Base-by-base conservation (phyloP, 768 basidiomycete genomes). In the Leccinum uliginosum region DNA sequence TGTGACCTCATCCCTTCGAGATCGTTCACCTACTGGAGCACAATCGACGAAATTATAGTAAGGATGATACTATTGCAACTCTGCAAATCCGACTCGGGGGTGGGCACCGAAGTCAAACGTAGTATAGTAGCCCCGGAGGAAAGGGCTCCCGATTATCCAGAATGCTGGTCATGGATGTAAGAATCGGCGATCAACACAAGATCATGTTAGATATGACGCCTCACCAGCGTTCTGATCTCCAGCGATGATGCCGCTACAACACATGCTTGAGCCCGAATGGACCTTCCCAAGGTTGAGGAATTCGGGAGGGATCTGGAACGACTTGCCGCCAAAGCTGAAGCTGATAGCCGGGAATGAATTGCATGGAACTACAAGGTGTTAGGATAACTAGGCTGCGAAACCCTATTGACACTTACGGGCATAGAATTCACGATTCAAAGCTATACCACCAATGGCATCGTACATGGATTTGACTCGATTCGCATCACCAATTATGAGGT, bases 81-180 rank as follows among this genome's bases (percentile, higher is more conserved):
- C n/a, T 40, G 76, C 76, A 44, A 78, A 76, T 32, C 75, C 74
- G 15, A 77, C 75, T 21, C 58, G 65, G 1, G 30, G 56, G 46
- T 72, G 71, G 0, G 62, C 72, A 21, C 73, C 59, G 29, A 11
- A 30, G 57, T 77, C 74, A 57, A 79, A 78, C 1, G 58, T 63
- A 3, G 76, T 73, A 61, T 77, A 81, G 27, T 77, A 75, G 38
- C 73, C 75, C 55, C 65, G 71, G 50, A 80, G 62, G 72, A 80
- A 78, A 12, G 73, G 65, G 30, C 62, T 58, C 6, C 60, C 65
- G 21, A 67, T 1, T 0, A 64, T 30, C 62, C 65, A 67, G 29
- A 54, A 52, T 2, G 56, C 59, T 66, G 24, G 34, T 38, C n/a
- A 47, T 8, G 12, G 40, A 6, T 15, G 11, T 66, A 59, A 48